A percentile compares a stretch with the other conserved stretches of the same genome.
These are phyloP conservation scores for Fusarium sp. DNA, from an alignment of 2,329 filamentous ascomycete species.

Conservation along the genomic window DNA sequence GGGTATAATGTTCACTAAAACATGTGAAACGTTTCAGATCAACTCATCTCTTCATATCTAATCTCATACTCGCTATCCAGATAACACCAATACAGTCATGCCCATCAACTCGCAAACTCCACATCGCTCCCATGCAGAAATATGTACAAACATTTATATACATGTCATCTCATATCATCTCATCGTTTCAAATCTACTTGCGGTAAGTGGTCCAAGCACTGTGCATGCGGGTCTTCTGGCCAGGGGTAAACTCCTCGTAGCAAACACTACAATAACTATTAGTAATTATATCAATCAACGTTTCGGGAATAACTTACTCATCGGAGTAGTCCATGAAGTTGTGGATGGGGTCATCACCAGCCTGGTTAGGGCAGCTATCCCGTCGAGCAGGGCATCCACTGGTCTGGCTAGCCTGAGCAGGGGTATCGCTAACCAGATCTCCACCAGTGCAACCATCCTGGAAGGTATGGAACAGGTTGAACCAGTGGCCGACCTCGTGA, in stretches of 20 bases:
- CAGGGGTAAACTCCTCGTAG: conserved; percentile 39
- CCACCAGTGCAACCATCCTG: conserved; percentile 49
- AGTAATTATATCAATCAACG: rapidly evolving
- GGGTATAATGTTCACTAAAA: not conserved
- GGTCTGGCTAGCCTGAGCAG: conserved; percentile 47
- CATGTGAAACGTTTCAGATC: not conserved
- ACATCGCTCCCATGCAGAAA: not conserved
- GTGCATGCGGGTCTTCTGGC: conserved; percentile 34
- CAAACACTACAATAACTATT: conserved; percentile 15
- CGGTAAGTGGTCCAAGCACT: conserved; percentile 36
- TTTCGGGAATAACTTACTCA: conserved; percentile 45
- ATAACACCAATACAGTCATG: not conserved
- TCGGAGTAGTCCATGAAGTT: conserved; percentile 54
- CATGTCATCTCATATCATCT: not conserved
- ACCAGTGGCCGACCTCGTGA: conserved; percentile 55
- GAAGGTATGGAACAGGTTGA: conserved; percentile 55
- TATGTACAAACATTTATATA: not conserved
- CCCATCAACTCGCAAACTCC: not conserved
- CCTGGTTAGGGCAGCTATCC: conserved; percentile 47
- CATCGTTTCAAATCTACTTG: not conserved
- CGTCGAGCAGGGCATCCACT: conserved; percentile 49
- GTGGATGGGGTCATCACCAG: conserved; percentile 49
- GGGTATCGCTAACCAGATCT: conserved; percentile 54
- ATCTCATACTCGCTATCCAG: not conserved
- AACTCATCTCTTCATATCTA: not conserved